Evolutionary conservation across 2,329 filamentous ascomycete species (phyloP).

Genomic region (Hyphodiscus sp.): DNA sequence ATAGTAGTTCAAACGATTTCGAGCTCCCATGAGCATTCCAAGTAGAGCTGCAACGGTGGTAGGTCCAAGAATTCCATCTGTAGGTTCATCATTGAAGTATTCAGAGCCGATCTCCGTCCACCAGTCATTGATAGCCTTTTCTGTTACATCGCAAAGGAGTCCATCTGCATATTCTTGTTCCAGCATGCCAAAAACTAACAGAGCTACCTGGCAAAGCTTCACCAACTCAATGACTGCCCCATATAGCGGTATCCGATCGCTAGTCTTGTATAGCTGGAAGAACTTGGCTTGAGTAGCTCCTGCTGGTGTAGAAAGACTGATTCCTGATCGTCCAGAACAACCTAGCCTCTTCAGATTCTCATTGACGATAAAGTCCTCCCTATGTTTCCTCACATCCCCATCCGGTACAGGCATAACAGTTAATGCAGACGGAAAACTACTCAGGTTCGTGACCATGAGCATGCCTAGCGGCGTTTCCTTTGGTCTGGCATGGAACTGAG

Average conservation of each 20-base stretch:
- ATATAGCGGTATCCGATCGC: slow-evolving; percentile 71
- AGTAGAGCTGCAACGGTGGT: slow-evolving; percentile 84
- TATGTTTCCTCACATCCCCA: slow-evolving; percentile 74
- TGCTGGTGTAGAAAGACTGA: slow-evolving; percentile 73
- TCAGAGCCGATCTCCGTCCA: slow-evolving; percentile 92
- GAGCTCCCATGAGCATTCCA: slow-evolving; percentile 81
- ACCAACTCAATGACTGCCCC: slow-evolving; percentile 81
- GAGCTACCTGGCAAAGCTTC: slow-evolving; percentile 81
- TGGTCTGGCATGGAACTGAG: slow-evolving; percentile 76
- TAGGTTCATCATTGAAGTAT: slow-evolving; percentile 86
- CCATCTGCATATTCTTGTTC: slow-evolving; percentile 89
- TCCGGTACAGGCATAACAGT: slow-evolving; percentile 88
- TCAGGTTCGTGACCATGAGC: slow-evolving; percentile 90
- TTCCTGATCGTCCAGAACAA: slow-evolving; percentile 81
- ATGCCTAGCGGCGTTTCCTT: slow-evolving; percentile 78
- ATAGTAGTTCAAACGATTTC: slow-evolving; percentile 80
- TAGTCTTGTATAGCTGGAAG: slow-evolving; percentile 80
- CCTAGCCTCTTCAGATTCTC: slow-evolving; percentile 88
- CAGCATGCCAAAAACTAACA: slow-evolving; percentile 82
- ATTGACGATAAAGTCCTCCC: slow-evolving; percentile 85
- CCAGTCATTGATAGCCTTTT: slow-evolving; percentile 87
- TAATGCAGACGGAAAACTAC: slow-evolving; percentile 82
- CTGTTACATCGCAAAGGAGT: slow-evolving; percentile 85
- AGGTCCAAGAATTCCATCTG: slow-evolving; percentile 85
- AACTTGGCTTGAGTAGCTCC: slow-evolving; percentile 86